Base-by-base conservation (phyloP, 192 early-diverging fungal species). In the Coemansia sp. region DNA sequence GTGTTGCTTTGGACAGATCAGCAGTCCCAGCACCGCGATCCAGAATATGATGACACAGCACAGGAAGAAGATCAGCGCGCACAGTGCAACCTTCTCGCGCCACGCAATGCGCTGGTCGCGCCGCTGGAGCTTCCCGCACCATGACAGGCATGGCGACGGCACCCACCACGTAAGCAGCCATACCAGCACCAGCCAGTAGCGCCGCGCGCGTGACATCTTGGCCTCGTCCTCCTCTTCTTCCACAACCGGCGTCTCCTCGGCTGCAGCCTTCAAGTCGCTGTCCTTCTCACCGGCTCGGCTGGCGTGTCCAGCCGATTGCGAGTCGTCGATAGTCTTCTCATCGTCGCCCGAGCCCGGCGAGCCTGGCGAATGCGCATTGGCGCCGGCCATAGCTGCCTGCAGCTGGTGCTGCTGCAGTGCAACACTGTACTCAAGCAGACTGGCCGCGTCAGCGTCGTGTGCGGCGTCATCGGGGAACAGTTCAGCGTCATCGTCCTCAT, bases 61-160 rank as follows among this genome's bases (percentile, higher is more conserved):
- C 44, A 93, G 55, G 6, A 93, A 63, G 17, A 85, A 70, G 29
- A 95, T 91, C 45, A 97, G 62, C 35, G 85, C 73, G 58, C 90
- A 93, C 17, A 98, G 78, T 4, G 96, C 89, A 4, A 94, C 83
- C 69, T 98, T 97, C 67, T 98, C 96, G 50, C 96, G 83, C 96
- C 96, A 98, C 5, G 96, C 96, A 67, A 90, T 82, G 43, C 85
- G 89, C 53, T 91, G 81, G 65, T 90, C 89, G 31, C 69, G 72
- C 42, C 83, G 81, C 61, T 81, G 74, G 82, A 93, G 91, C 48
- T 84, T 74, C 35, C 89, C 91, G 52, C 87, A 87, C 56, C 80
- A 83, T 7, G 61, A 56, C 32, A 98, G 62, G 28, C 76, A 82
- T 5, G 64, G 73, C 41, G 79, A 79, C n/a, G 95, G 95, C 31